phyloP scores from a whole-genome alignment of 768 basidiomycete genomes.

The Podaxis mareebaensis region DNA sequence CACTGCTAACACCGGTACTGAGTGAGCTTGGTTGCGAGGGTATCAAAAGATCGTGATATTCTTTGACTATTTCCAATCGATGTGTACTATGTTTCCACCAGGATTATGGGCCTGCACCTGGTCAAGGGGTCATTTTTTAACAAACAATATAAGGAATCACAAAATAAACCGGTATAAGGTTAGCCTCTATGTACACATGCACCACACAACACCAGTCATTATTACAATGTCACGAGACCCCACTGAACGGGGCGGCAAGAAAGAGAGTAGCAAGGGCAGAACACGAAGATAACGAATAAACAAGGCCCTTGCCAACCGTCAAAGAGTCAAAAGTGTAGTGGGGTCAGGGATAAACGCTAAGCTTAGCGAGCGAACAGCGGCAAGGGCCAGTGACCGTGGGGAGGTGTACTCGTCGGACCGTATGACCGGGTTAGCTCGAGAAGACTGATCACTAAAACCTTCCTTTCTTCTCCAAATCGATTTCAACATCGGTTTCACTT shows the following conservation, averaged over 20 bases:
- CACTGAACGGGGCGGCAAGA: neutral
- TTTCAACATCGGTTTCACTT: conserved; percentile 34
- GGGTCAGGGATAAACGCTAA: neutral
- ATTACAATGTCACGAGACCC: neutral
- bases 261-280: neutral
- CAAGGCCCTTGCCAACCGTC: neutral
- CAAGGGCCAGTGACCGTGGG: neutral
- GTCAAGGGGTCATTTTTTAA: neutral
- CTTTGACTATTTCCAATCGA: neutral
- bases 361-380: neutral
- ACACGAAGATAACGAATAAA: neutral
- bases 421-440: neutral
- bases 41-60: neutral
- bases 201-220: neutral
- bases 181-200: neutral
- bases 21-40: neutral
- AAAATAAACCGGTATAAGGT: neutral
- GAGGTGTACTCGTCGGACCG: neutral
- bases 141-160: neutral
- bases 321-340: neutral
- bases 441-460: conserved; percentile 2
- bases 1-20: neutral
- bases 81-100: neutral
- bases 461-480: conserved; percentile 26
- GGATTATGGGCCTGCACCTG: neutral